Evolutionary conservation across 1,284 basidiomycete species (phyloP).

Genomic region (Rhodotorula sp.): DNA sequence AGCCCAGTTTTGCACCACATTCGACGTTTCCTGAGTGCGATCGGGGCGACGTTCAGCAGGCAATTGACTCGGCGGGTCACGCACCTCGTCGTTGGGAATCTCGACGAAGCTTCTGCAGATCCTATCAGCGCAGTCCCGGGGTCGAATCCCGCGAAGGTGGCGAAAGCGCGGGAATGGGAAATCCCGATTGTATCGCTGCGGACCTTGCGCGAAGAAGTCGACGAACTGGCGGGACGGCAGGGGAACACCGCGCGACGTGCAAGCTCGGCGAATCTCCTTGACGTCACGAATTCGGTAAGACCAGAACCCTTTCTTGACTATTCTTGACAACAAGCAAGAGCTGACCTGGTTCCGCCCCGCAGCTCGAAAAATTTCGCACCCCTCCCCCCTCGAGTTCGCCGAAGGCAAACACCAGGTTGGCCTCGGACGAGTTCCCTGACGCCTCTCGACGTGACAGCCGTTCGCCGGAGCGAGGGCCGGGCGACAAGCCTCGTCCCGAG

Average conservation of each 20-base stretch:
- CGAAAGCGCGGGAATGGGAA: constrained; percentile 69
- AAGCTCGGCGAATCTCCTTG: not conserved
- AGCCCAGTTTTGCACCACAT: constrained; percentile 19
- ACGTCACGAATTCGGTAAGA: not conserved
- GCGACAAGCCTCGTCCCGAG: too few relatives aligned
- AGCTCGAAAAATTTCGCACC: not conserved
- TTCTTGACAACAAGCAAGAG: too few relatives aligned
- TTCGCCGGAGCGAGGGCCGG: too few relatives aligned
- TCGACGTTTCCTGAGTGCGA: constrained; percentile 11
- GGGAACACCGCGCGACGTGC: not conserved
- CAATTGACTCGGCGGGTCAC: constrained; percentile 58
- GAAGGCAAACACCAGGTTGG: too few relatives aligned
- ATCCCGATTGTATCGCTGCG: constrained; percentile 61
- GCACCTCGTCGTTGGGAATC: constrained; percentile 47
- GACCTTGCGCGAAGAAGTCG: constrained; percentile 55
- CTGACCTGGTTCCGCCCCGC: too few relatives aligned
- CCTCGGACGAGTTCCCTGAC: too few relatives aligned
- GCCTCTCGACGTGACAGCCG: too few relatives aligned
- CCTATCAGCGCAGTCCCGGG: constrained; percentile 62
- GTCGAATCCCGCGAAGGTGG: constrained; percentile 68
- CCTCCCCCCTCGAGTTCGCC: not conserved
- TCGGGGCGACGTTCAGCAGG: constrained; percentile 60
- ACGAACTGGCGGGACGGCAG: not conserved
- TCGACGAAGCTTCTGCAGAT: constrained; percentile 39
- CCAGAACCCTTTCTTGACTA: too few relatives aligned